Base-by-base conservation (phyloP, 192 early-diverging fungal genomes). In the Umbelopsis sp. region DNA sequence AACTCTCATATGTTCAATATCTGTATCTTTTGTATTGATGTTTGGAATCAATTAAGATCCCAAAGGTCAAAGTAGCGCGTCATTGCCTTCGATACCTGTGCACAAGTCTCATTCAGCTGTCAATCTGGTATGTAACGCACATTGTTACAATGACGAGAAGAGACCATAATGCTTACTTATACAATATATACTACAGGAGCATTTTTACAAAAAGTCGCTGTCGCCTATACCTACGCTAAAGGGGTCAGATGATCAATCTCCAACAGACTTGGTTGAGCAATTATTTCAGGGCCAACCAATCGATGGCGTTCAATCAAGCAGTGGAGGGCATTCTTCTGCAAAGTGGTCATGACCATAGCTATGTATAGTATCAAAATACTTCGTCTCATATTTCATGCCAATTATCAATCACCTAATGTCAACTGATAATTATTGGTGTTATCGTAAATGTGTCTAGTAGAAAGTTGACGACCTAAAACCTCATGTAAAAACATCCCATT, bases 201-300 rank as follows among this genome's bases (percentile, higher is more conserved):
- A 61, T 30, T 61, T 61, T 61, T 61, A 61, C 16, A 61, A 61
- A 35, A 61, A 61, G 25, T 61, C 55, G 12, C 16, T 61, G 12
- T 61, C 55, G 33, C 55, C 55, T 1, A 61, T 61, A n/a, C 55
- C 55, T 35, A 27, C 35, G 55, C 67, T 69, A 13, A 64, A 44
- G 16, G 21, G 23, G 11, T 50, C 70, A 25, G 65, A 76, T 45
- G 74, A 76, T 13, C 69, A 70, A 7, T 67, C 74, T 21, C 69
- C 74, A 6, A 6, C 55, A 13, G 74, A 76, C 49, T 65, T 76
- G 45, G 74, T 76, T 11, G 74, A 76, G 46, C 74, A 76, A 45
- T 9, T 76, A 1, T 76, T 76, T 71, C 53, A 68, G 23, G 49
- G 44, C 45, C 68, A 74, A 12, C 71, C 65, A 49, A 61, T 61